Base-by-base conservation (phyloP, 2,329 filamentous ascomycete species). In the Cladorrhinum sp. region DNA sequence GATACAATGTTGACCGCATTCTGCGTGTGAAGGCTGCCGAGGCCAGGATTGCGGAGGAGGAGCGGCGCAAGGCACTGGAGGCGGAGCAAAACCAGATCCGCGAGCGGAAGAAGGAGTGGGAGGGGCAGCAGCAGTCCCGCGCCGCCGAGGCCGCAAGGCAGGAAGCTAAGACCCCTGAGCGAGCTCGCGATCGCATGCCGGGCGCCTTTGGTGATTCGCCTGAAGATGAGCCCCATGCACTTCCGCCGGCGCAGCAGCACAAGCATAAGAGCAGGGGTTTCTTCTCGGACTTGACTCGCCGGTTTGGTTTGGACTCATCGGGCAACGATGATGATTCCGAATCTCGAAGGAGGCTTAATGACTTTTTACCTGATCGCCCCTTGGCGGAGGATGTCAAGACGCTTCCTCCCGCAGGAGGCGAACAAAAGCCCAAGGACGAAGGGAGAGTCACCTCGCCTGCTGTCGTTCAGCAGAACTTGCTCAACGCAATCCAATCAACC, bases 1-100 rank as follows among this genome's bases (percentile, higher is more conserved):
- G 95, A 1, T 98, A 97, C 79, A 98, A 99, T 67, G 95, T 99
- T 42, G 92, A 97, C 70, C 89, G 95, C 55, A 98, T 99, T 64
- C 81, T 99, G 21, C 86, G 91, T 39, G 89, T 89, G 58, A 96
- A 96, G 76, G 92, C 90, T 20, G 90, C 91, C 2, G 92, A 98
- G 73, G 91, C 91, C 5, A 86, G 91, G 57, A 87, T 98, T 65
- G 92, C 92, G 0, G 93, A 97, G 70, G 89, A 90, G 68, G 87
- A 92, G 72, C 84, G 90, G 54, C 87, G 89, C 69, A 88, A 88
- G 69, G 86, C 90, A 36, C 74, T 92, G 5, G 89, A 90, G 64
- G 84, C 86, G 53, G 91, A 96, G 70, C 85, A 88, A 65, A 84
- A 85, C 70, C 82, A 81, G 33, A 85, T 92, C 21, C 82, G 85